These are phyloP conservation scores for Rubia tinctorum DNA, from an alignment of 305 asterid species.

Conservation along the genomic window DNA sequence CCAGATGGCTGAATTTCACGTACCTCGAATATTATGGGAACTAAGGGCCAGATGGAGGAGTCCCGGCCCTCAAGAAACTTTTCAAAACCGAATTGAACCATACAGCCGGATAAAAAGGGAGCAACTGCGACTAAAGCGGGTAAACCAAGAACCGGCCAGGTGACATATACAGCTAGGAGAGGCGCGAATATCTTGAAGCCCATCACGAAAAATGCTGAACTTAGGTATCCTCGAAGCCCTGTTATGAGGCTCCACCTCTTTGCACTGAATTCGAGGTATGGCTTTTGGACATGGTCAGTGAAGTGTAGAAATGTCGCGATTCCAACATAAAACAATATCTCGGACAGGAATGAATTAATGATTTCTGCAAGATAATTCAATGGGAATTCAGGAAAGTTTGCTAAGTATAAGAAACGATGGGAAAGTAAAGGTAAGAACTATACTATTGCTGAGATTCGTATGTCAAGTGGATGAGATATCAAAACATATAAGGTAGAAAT, in stretches of 20 bases:
- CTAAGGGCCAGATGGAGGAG: slow-evolving; percentile 86
- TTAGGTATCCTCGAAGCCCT: slow-evolving; percentile 73
- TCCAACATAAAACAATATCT: slow-evolving; percentile 66
- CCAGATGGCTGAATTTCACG: slow-evolving; percentile 3
- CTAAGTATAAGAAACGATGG: neutral
- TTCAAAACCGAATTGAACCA: slow-evolving; percentile 65
- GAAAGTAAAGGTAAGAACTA: neutral
- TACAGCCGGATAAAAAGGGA: slow-evolving; percentile 64
- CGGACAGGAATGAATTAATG: slow-evolving; percentile 47
- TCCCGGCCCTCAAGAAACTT: slow-evolving; percentile 38
- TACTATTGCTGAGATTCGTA: neutral
- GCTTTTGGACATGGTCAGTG: slow-evolving; percentile 66
- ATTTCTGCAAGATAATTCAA: slow-evolving; percentile 59
- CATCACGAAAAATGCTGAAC: slow-evolving; percentile 56
- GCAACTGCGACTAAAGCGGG: slow-evolving; percentile 66
- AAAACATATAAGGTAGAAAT: neutral
- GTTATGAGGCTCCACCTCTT: slow-evolving; percentile 95
- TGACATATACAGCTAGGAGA: slow-evolving; percentile 54
- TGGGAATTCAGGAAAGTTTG: neutral
- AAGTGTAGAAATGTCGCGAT: slow-evolving; percentile 60
- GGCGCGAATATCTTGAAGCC: slow-evolving; percentile 77
- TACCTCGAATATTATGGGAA: slow-evolving; percentile 90
- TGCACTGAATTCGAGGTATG: slow-evolving; percentile 76
- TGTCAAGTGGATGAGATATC: neutral
- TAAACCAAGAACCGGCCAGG: slow-evolving; percentile 73